Conservation (phyloP, 2,329 filamentous ascomycete species). For the Juglanconis oblonga region DNA sequence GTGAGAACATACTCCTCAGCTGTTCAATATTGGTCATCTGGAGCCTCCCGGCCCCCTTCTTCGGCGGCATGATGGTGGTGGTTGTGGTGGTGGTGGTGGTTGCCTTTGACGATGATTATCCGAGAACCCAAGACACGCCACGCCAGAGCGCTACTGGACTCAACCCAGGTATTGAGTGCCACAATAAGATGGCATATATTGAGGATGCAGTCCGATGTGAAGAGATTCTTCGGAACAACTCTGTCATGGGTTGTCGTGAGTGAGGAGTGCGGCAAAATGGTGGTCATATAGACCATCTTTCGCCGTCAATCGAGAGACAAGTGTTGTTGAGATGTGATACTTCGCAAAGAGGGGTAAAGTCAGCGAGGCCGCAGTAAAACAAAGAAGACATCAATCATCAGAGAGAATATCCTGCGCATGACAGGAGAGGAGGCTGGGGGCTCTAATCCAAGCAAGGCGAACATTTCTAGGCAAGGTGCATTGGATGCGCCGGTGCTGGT, state of each 20-base stretch:
- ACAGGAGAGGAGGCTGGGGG: neutral
- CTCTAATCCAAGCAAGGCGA: neutral
- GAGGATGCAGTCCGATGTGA: neutral
- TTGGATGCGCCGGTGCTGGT: neutral
- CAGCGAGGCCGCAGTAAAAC: neutral
- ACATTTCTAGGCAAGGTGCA: neutral
- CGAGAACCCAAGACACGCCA: neutral
- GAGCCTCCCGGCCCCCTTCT: constrained; percentile 8
- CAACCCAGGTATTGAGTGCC: neutral
- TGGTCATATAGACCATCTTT: neutral
- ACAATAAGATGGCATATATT: neutral
- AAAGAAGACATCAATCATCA: neutral
- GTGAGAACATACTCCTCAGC: neutral
- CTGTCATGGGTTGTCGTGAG: no score
- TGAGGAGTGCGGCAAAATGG: neutral
- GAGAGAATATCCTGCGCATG: neutral
- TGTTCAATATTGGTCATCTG: constrained; percentile 14
- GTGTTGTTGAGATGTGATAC: neutral
- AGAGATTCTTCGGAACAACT: no score
- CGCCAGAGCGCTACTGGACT: neutral
- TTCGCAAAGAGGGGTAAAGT: neutral
- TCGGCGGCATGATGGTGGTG: constrained; percentile 10
- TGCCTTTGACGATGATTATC: neutral
- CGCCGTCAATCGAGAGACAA: neutral
- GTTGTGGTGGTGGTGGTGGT: neutral